These are phyloP conservation scores for Paralagenidium karlingii DNA, from an alignment of 352 stramenopile genomes.

Conservation along the genomic window DNA sequence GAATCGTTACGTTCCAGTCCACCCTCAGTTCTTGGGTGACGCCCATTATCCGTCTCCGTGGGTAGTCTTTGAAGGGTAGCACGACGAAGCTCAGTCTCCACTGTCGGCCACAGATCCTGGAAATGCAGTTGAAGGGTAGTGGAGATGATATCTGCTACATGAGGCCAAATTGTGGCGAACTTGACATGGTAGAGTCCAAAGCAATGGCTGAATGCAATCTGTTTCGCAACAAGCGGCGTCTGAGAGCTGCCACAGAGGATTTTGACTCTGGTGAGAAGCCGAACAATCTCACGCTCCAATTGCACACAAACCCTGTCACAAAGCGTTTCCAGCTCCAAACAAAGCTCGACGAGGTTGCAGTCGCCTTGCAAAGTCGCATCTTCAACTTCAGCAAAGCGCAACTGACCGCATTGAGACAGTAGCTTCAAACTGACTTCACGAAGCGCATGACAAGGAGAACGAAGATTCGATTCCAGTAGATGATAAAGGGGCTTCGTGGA, in stretches of 20 bases:
- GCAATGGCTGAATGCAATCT: conserved; percentile 55
- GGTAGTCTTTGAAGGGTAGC: conserved; percentile 20
- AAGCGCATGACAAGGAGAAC: conserved; percentile 48
- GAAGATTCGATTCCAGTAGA: no score
- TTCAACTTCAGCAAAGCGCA: conserved; percentile 32
- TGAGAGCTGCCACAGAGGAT: conserved; percentile 55
- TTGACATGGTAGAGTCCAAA: conserved; percentile 82
- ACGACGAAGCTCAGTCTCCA: conserved; percentile 34
- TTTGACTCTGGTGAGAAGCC: conserved; percentile 66
- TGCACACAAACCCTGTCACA: conserved; percentile 44
- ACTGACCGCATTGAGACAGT: conserved; percentile 29
- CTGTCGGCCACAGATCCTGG: conserved; percentile 42
- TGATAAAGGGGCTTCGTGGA: no score
- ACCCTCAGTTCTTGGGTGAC: no score
- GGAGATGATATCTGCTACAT: conserved; percentile 61
- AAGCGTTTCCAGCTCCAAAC: conserved; percentile 45
- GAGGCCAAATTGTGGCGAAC: conserved; percentile 76
- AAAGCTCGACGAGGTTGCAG: conserved; percentile 57
- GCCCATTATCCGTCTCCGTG: no score
- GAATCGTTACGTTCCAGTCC: conserved; percentile 10
- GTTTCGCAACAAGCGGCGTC: conserved; percentile 69
- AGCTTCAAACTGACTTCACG: conserved; percentile 61
- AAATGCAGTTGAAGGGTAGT: conserved; percentile 38
- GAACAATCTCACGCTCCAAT: conserved; percentile 74
- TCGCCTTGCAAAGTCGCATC: conserved; percentile 26